Evolutionary conservation across 2,329 filamentous ascomycete species (phyloP).

Genomic region (Colletotrichum sp.): DNA sequence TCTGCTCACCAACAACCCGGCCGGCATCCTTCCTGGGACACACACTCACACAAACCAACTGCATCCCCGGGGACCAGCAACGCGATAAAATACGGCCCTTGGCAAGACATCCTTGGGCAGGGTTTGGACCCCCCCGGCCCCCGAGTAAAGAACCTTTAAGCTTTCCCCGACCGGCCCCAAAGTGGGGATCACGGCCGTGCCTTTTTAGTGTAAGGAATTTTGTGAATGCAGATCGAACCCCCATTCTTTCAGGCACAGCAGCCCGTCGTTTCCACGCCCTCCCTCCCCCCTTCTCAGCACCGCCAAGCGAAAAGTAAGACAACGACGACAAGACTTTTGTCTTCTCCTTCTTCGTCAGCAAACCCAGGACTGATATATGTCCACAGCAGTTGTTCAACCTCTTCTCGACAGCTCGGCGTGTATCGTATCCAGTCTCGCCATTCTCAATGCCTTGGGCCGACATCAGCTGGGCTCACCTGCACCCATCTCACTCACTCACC

Average conservation of each 20-base stretch:
- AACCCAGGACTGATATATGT: background rate
- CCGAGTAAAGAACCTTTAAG: background rate
- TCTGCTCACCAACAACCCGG: background rate
- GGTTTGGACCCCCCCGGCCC: background rate
- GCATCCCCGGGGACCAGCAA: background rate
- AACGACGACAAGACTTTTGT: background rate
- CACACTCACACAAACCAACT: background rate
- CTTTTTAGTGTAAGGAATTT: background rate
- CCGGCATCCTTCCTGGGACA: background rate
- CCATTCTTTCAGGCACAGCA: background rate
- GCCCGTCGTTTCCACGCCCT: background rate
- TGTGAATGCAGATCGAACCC: background rate
- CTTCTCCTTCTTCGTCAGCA: background rate
- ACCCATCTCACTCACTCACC: background rate
- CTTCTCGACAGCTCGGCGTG: too few species aligned
- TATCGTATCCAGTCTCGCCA: background rate
- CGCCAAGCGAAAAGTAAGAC: background rate
- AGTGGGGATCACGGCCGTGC: background rate
- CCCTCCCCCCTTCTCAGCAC: background rate
- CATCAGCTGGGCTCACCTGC: background rate
- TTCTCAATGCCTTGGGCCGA: conserved; percentile 1
- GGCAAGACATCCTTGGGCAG: background rate
- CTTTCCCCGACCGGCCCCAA: background rate
- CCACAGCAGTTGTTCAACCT: background rate
- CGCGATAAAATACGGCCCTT: background rate